Evolutionary conservation across 306 rosid species (phyloP), one percentile per base, ranked within the genome.

Genomic region (Phaseolus lunatus): DNA sequence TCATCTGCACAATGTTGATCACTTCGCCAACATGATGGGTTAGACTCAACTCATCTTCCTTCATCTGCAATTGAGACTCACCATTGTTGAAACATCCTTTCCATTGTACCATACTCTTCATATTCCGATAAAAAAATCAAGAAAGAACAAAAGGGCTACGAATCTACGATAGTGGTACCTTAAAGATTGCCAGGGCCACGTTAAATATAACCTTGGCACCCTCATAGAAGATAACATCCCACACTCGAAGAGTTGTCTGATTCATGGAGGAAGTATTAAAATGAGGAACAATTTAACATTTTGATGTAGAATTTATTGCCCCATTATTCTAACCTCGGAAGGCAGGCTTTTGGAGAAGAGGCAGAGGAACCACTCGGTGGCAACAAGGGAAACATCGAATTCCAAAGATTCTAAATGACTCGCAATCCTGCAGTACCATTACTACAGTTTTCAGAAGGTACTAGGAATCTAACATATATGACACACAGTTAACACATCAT

Each of bases 361-460:
- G 84, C 99, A 96, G 12, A 92, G 92, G 84, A 96, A 96, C 97
- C 99, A 96, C 90, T 96, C 98, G 0, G 99, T 92, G 78, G 98
- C 91, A 67, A 96, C 98, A 83, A 96, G 99, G 76, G 99, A 96
- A 80, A 92, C 94, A 76, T 96, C 99, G 75, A 96, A 96, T 37
- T 89, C 97, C 85, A 96, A 72, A 70, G 87, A 87, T 84, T 92
- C 98, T 88, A 96, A 85, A 89, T 96, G 98, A 59, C 79, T 26
- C 3, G 96, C 92, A 39, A 92, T 82, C 91, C 99, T 96, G 94
- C 88, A 87, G 84, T 87, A 80, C 61, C 77, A 67, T 80, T 70
- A 70, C 67, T 52, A 72, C 68, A 44, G 31, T 64, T 75, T 64
- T 86, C 63, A 81, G 74, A 81, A 68, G 49, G 83, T 56, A 37